Percentiles rank a stretch among this genome's conserved stretches.
These are phyloP conservation scores for Anisodus acutangulus DNA, from an alignment of 257 asterid species.

Conservation along the genomic window DNA sequence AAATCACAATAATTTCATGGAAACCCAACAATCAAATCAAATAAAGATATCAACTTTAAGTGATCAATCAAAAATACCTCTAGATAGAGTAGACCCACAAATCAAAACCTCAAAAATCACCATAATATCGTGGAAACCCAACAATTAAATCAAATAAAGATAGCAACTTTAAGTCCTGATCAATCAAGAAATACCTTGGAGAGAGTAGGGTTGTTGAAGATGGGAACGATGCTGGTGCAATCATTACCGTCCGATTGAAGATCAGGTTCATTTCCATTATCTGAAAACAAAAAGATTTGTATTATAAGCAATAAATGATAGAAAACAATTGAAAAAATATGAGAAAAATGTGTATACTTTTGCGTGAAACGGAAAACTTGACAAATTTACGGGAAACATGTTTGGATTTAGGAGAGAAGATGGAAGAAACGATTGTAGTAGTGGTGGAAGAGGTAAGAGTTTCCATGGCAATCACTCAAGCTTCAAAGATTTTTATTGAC, in stretches of 20 bases:
- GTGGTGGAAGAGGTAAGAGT: conserved; percentile 49
- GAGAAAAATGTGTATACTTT: conserved; percentile 41
- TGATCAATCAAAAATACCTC: not conserved
- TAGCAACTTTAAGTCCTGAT: not conserved
- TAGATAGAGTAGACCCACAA: not conserved
- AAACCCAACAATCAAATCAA: not conserved
- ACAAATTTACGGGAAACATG: conserved; percentile 40
- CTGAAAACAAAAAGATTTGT: conserved; percentile 31
- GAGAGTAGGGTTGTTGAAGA: conserved; percentile 48
- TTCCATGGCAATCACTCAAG: conserved; percentile 52
- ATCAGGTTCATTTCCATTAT: conserved; percentile 58
- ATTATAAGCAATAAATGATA: not conserved
- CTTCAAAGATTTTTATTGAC: not conserved
- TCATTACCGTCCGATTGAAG: conserved; percentile 50
- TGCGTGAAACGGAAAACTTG: conserved; percentile 66
- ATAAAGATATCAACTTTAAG: not conserved
- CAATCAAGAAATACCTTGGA: conserved; percentile 51
- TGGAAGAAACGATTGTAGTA: conserved; percentile 39
- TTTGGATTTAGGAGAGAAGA: conserved; percentile 53
- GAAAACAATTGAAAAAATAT: not conserved
- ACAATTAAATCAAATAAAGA: not conserved
- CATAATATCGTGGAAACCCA: not conserved
- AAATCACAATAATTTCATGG: not conserved
- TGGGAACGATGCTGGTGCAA: conserved; percentile 51
- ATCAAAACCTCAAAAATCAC: not conserved